Conservation (phyloP, 495 filamentous ascomycete species). For the Xylaria telfairii region DNA sequence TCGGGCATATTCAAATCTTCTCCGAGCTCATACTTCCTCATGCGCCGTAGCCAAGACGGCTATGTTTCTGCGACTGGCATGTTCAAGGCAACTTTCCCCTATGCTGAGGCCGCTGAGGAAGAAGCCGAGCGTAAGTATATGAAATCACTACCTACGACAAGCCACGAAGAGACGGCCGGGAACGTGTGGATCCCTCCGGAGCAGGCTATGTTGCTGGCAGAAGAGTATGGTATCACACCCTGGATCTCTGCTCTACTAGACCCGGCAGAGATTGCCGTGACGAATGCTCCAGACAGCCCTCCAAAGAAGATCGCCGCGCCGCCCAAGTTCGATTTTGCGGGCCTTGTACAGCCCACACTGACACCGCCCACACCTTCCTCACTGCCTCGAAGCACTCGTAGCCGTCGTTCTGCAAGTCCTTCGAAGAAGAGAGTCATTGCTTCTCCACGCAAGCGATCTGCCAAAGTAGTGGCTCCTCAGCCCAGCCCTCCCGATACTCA, state of each 20-base stretch:
- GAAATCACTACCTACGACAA: constrained; percentile 77
- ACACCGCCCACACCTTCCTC: constrained; percentile 52
- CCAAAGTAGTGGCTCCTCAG: constrained; percentile 62
- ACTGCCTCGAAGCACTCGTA: constrained; percentile 51
- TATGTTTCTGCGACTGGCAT: constrained; percentile 96
- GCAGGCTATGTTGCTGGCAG: constrained; percentile 81
- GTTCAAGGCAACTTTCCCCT: constrained; percentile 99
- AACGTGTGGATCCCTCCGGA: constrained; percentile 94
- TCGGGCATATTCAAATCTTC: constrained; percentile 89
- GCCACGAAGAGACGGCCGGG: constrained; percentile 89
- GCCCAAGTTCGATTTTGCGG: constrained; percentile 63
- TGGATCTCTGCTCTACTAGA: constrained; percentile 94
- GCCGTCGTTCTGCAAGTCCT: constrained; percentile 60
- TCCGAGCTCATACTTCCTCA: constrained; percentile 93
- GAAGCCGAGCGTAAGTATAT: constrained; percentile 84
- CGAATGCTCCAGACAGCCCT: constrained; percentile 48
- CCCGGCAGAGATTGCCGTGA: constrained; percentile 66
- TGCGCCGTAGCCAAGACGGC: constrained; percentile 95
- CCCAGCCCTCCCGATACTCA: constrained; percentile 34
- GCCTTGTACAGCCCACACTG: constrained; percentile 44
- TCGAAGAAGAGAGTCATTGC: constrained; percentile 54
- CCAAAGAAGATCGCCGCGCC: constrained; percentile 74
- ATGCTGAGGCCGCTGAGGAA: constrained; percentile 84
- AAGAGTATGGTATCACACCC: constrained; percentile 76
- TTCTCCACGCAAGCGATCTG: constrained; percentile 74